Percentiles rank a stretch among this genome's conserved stretches.
Conservation (phyloP, 129 eudicot species). For the Escallonia herrerae region DNA sequence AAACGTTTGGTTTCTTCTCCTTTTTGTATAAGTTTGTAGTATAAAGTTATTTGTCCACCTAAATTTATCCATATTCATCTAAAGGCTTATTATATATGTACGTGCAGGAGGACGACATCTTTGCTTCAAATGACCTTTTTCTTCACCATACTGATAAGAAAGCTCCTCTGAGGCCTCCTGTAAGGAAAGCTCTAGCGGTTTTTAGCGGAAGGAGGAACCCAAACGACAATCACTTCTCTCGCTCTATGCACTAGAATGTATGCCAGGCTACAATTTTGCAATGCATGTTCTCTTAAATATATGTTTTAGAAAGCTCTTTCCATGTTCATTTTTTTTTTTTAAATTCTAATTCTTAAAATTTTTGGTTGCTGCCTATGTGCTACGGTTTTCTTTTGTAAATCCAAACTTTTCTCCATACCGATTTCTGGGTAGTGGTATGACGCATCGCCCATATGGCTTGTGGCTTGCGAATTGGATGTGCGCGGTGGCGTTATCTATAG, state of each 20-base stretch:
- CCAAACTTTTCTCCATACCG: too few species aligned
- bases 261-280: background rate
- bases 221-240: conserved; percentile 81
- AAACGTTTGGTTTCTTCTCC: background rate
- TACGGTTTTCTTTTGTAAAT: too few species aligned
- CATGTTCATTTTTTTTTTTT: background rate
- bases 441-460: too few species aligned
- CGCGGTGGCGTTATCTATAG: background rate
- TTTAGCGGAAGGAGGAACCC: conserved; percentile 88
- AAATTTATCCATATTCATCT: background rate
- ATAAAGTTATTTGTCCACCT: background rate
- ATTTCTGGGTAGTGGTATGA: too few species aligned
- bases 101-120: conserved; percentile 53
- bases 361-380: too few species aligned
- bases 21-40: background rate
- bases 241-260: conserved; percentile 42
- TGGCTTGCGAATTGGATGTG: too few species aligned
- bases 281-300: background rate
- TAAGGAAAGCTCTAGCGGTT: conserved; percentile 73
- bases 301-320: background rate
- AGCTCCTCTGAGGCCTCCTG: conserved; percentile 83
- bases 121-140: conserved; percentile 60
- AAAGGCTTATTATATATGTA: conserved; percentile 1
- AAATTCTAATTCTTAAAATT: background rate
- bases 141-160: conserved; percentile 60